These are phyloP conservation scores for Ambispora gerdemannii DNA, from an alignment of 192 early-diverging fungal species.

Conservation along the genomic window DNA sequence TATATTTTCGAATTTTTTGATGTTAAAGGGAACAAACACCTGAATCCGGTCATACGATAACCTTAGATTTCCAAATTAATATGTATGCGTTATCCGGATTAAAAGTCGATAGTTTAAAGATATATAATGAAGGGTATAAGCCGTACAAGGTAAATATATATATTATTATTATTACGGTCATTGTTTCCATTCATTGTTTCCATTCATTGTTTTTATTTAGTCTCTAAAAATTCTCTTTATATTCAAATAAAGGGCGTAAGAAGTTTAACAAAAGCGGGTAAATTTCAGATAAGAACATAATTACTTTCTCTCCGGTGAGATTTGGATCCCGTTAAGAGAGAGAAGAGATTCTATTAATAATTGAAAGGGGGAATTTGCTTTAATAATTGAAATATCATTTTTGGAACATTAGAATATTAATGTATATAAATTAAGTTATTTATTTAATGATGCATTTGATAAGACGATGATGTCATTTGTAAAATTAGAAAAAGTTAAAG, in stretches of 20 bases:
- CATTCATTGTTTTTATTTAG: neutral
- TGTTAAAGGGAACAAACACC: constrained; percentile 40
- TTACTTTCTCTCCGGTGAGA: too few species aligned
- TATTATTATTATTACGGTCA: neutral
- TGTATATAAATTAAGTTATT: too few species aligned
- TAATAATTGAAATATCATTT: too few species aligned
- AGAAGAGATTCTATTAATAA: too few species aligned
- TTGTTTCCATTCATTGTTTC: too few species aligned
- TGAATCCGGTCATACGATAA: constrained; percentile 55
- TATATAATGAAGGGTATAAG: constrained; percentile 73
- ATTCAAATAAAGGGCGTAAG: constrained; percentile 44
- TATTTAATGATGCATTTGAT: too few species aligned
- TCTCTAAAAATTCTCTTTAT: neutral
- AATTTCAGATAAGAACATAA: constrained; percentile 60
- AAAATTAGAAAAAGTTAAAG: too few species aligned
- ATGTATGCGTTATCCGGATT: constrained; percentile 71
- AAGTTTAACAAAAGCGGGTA: constrained; percentile 59
- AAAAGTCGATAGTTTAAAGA: constrained; percentile 64
- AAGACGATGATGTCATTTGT: too few species aligned
- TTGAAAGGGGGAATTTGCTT: too few species aligned
- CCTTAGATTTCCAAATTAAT: constrained; percentile 64
- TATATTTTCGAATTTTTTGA: neutral
- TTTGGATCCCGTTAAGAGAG: too few species aligned
- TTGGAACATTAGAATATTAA: too few species aligned
- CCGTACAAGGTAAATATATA: constrained; percentile 62